Percentiles rank a stretch among this genome's conserved stretches.
phyloP scores from a whole-genome alignment of 768 basidiomycete genomes.

The Cystofilobasidium macerans region DNA sequence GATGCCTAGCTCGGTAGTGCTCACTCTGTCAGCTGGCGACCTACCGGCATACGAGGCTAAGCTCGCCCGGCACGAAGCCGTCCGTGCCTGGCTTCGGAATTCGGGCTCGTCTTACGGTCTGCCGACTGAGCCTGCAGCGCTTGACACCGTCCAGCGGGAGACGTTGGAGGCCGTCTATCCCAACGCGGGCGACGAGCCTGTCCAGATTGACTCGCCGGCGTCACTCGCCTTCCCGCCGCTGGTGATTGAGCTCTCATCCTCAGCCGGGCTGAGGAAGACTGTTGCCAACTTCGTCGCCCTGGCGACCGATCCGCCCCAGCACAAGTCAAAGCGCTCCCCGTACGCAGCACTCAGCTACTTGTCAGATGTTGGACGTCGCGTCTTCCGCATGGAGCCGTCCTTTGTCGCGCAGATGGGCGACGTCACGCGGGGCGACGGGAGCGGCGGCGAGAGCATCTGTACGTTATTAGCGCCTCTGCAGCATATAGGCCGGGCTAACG shows the following conservation, averaged over 20 bases:
- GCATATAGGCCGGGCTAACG: not conserved
- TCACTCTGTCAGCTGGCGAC: too few relatives aligned
- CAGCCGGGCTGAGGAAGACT: slow-evolving; percentile 44
- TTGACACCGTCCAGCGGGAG: slow-evolving; percentile 44
- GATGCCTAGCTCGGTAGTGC: too few relatives aligned
- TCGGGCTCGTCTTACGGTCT: slow-evolving; percentile 44
- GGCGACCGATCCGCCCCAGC: slow-evolving; percentile 38
- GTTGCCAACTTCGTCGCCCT: slow-evolving; percentile 46
- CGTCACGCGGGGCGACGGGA: slow-evolving; percentile 47
- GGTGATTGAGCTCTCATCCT: slow-evolving; percentile 41
- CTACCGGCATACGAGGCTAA: too few relatives aligned
- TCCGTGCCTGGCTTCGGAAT: slow-evolving; percentile 35
- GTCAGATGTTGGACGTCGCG: slow-evolving; percentile 36
- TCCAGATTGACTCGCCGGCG: slow-evolving; percentile 39
- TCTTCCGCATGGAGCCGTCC: slow-evolving; percentile 45
- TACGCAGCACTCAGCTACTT: slow-evolving; percentile 45
- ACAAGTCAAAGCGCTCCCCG: slow-evolving; percentile 45
- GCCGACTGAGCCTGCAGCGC: slow-evolving; percentile 38
- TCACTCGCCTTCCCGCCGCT: slow-evolving; percentile 43
- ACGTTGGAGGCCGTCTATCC: slow-evolving; percentile 33
- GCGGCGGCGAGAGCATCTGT: slow-evolving; percentile 46
- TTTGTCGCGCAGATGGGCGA: slow-evolving; percentile 51
- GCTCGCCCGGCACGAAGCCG: not conserved
- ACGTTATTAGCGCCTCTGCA: slow-evolving; percentile 23
- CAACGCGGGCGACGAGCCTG: slow-evolving; percentile 16